Evolutionary conservation across 345 rosid species (phyloP), one percentile per base, ranked within the genome.

Genomic region (Pelargonium nanum): DNA sequence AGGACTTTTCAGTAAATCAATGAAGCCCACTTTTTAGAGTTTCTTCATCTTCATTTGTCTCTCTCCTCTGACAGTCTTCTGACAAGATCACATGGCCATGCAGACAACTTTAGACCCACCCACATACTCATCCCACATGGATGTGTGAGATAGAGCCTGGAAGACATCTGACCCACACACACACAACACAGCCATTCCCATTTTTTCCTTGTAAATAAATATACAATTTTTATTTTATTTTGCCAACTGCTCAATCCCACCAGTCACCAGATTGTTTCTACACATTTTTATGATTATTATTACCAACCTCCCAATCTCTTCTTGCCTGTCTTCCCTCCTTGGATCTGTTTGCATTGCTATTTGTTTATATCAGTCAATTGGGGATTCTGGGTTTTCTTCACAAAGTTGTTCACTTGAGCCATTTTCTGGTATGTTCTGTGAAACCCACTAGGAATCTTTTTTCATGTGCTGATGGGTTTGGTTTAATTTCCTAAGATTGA

Each of bases 81-180:
- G 87, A 72, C 86, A 75, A 63, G 69, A 68, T 65, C 90, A 87
- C 92, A 83, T 88, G 96, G 32, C 44, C 55, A 74, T 65, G 78
- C 60, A 69, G 85, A 79, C 83, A 81, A 60, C 67, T 58, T 22
- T 52, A 67, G 87, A 81, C 91, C 87, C 87, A 82, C 86, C 60
- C 74, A 66, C 78, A 56, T 57, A 59, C 67, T 55, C 80, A 56
- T 67, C 73, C 68, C 95, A 87, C 90, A 82, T 90, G 95, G 79
- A 59, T 65, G 54, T 59, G 62, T 79, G 71, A 74, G 68, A 70
- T 55, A 63, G 70, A 67, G 68, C 69, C 71, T 61, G 45, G 61
- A 62, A 56, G 66, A 59, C 70, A 61, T 69, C 75, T 65, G 68
- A 72, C 81, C 76, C 74, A 72, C 80, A 65, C 22, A 65, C n/a